Evolutionary conservation across 108 stramenopile species (phyloP), one percentile per base, ranked within the genome.

Genomic region (Hondaea fermentalgiana): DNA sequence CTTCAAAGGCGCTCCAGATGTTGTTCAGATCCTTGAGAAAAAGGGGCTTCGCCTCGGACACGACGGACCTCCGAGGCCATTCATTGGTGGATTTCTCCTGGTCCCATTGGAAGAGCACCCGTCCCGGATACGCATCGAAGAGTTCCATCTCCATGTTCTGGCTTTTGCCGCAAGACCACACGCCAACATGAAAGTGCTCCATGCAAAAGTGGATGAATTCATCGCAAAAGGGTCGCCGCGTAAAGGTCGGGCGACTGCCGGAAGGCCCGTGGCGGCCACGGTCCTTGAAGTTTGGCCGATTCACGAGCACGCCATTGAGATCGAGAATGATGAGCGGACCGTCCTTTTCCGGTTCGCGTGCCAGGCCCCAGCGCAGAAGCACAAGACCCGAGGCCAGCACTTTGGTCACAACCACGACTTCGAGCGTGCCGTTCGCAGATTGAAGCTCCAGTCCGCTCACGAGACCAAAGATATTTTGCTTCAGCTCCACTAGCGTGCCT

Each of bases 231-330:
- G 87, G 87, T 19, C 89, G 89, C 29, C 5, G 28, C 35, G 21
- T n/a, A 28, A 89, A 53, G 42, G 6, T 10, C 28, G 45, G 42
- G 17, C 59, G 21, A 28, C 51, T 12, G 8, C 14, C 60, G 14
- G 55, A 16, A 8, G 5, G 10, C 43, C 60, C 43, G 5, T 44
- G 5, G 25, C 45, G 12, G 58, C 25, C 72, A 25, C 87, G 44
- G 17, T 19, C 87, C 29, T 21, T 17, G 87, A 25, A 90, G 35
- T 10, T 8, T 5, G 87, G 43, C 5, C 89, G 87, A 8, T 60
- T 53, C 29, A 58, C 44, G 21, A 90, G 87, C 17, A 90, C 89
- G 47, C 89, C 89, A 42, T 90, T 90, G 14, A 90, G 45, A 87
- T 90, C 89, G 12, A 90, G 60, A 5, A 90, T 53, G 4, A 90